A percentile compares a stretch with the other conserved stretches of the same genome.
Conservation (phyloP, 352 stramenopile genomes). For the Phytophthora pistaciae region DNA sequence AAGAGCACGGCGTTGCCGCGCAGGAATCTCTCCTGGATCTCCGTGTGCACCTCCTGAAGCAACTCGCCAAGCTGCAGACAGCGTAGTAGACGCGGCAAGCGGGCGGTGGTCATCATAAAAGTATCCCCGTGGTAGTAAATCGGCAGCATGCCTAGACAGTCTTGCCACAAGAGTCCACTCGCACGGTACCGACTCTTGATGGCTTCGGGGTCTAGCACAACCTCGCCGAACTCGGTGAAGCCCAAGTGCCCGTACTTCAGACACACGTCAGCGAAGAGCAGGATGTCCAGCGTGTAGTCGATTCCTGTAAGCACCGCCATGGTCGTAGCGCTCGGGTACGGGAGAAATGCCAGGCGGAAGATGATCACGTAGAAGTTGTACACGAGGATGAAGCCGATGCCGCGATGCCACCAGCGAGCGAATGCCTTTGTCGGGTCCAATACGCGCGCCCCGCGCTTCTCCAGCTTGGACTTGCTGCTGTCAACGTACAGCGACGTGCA, state of each 20-base stretch:
- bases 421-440: conserved; percentile 58
- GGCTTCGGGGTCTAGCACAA: conserved; percentile 41
- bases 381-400: conserved; percentile 55
- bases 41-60: conserved; percentile 49
- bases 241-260: conserved; percentile 54
- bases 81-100: conserved; percentile 52
- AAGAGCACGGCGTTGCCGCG: conserved; percentile 47
- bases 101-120: conserved; percentile 47
- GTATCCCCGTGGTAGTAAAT: conserved; percentile 45
- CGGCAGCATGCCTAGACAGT: conserved; percentile 56
- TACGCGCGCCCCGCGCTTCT: conserved; percentile 33
- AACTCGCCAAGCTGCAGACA: conserved; percentile 51
- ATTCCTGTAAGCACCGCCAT: conserved; percentile 44
- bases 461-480: conserved; percentile 40
- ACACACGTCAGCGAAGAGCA: conserved; percentile 49
- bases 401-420: conserved; percentile 65
- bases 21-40: conserved; percentile 65
- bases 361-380: conserved; percentile 66
- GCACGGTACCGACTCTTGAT: conserved; percentile 45
- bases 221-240: conserved; percentile 51
- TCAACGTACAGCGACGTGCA: conserved; percentile 57
- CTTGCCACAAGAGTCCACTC: conserved; percentile 36
- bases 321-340: conserved; percentile 29
- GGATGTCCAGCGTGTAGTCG: conserved; percentile 48
- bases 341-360: conserved; percentile 58